Evolutionary conservation across 805 yeast genomes (phyloP).

Genomic region (Candida sakaeoensis): DNA sequence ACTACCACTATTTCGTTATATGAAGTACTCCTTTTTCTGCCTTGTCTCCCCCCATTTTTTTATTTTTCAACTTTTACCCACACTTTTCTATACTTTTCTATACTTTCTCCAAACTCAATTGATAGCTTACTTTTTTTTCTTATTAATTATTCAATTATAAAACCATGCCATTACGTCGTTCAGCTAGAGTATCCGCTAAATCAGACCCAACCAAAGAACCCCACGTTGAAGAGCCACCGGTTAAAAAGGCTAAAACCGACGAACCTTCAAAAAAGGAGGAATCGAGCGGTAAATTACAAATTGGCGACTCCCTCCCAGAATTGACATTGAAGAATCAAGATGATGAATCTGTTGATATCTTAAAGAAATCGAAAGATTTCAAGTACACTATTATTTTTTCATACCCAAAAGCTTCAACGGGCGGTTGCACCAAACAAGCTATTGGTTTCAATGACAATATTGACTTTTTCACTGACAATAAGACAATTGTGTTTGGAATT

Average conservation of each 20-base stretch:
- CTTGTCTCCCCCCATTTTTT: background rate
- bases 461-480: conserved; percentile 44
- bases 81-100: background rate
- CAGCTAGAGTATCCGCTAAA: conserved; percentile 25
- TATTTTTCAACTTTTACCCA: background rate
- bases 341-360: conserved; percentile 46
- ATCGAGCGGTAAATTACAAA: conserved; percentile 20
- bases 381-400: conserved; percentile 48
- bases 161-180: conserved; percentile 28
- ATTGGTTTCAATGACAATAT: conserved; percentile 77
- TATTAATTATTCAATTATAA: background rate
- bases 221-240: conserved; percentile 16
- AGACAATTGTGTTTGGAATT: conserved; percentile 69
- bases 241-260: conserved; percentile 12
- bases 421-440: conserved; percentile 96
- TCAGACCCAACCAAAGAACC: conserved; percentile 10
- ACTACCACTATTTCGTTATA: background rate
- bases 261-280: background rate
- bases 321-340: conserved; percentile 64
- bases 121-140: background rate
- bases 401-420: conserved; percentile 90
- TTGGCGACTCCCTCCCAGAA: conserved; percentile 68
- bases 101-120: too few relatives aligned
- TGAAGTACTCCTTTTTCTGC: conserved; percentile 2
- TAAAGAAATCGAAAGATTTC: conserved; percentile 25